A percentile compares a stretch with the other conserved stretches of the same genome.
Evolutionary conservation across 257 asterid genomes (phyloP).

Genomic region (Solanum corneliomulleri): DNA sequence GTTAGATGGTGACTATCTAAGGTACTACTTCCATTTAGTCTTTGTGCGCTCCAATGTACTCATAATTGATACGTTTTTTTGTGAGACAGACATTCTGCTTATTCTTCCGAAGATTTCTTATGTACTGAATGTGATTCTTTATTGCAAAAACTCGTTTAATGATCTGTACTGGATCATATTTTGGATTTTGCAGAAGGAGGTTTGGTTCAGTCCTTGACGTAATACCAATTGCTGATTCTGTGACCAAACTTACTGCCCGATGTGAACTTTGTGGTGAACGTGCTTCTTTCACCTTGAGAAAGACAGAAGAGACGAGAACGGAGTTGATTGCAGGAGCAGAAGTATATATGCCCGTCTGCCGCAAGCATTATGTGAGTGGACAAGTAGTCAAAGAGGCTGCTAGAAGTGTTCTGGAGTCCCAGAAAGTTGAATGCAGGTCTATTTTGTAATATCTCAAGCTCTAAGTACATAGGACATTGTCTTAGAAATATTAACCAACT

Average conservation of each 20-base stretch:
- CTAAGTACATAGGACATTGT: neutral
- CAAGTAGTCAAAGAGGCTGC: constrained; percentile 75
- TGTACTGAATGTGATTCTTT: neutral
- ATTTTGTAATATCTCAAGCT: neutral
- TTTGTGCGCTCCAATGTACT: neutral
- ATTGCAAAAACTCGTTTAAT: neutral
- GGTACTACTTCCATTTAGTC: constrained; percentile 27
- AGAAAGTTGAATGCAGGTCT: constrained; percentile 21
- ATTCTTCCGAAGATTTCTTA: neutral
- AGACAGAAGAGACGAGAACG: constrained; percentile 63
- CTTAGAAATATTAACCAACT: neutral
- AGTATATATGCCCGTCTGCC: constrained; percentile 90
- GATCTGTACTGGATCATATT: neutral
- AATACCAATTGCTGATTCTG: constrained; percentile 79
- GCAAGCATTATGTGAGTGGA: constrained; percentile 81
- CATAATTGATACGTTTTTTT: neutral
- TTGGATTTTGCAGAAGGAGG: constrained; percentile 47
- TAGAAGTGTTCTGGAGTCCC: constrained; percentile 46
- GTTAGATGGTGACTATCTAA: constrained; percentile 89
- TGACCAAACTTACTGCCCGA: constrained; percentile 66
- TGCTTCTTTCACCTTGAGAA: constrained; percentile 76
- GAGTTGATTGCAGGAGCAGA: constrained; percentile 86
- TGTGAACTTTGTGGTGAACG: constrained; percentile 74
- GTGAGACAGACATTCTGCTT: neutral
- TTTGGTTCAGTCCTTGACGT: constrained; percentile 80